phyloP scores from a whole-genome alignment of 1,139 yeast genomes.

The Magnusiomyces sp. region DNA sequence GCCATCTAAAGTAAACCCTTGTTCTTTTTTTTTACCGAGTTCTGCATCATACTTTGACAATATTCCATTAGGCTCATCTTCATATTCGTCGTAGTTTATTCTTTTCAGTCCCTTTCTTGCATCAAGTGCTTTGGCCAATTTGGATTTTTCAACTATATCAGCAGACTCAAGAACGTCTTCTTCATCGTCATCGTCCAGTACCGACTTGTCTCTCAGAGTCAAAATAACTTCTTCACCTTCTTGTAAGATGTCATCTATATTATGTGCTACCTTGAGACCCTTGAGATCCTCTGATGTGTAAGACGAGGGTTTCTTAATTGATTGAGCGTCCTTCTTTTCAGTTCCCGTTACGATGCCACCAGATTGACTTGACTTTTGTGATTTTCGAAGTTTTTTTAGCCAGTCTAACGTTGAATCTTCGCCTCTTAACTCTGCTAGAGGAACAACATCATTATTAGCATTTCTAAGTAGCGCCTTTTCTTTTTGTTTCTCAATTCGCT shows the following conservation, averaged over 20 bases:
- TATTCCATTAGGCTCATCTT: constrained; percentile 16
- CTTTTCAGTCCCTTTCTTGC: constrained; percentile 24
- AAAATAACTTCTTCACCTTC: constrained; percentile 46
- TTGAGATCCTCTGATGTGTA: constrained; percentile 27
- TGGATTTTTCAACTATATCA: constrained; percentile 33
- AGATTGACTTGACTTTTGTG: constrained; percentile 2
- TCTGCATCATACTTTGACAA: constrained; percentile 26
- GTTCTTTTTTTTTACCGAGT: constrained; percentile 15
- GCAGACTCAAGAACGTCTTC: constrained; percentile 41
- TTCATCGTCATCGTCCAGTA: constrained; percentile 44
- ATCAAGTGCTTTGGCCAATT: constrained; percentile 28
- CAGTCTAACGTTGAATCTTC: constrained; percentile 14
- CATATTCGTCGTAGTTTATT: constrained; percentile 25
- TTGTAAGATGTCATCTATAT: constrained; percentile 34
- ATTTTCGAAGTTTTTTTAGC: constrained; percentile 21
- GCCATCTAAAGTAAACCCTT: constrained; percentile 25
- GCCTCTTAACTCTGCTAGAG: constrained; percentile 24
- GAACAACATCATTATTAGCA: constrained; percentile 23
- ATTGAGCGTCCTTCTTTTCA: constrained; percentile 22
- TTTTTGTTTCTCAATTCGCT: constrained; percentile 17
- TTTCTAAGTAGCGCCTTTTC: constrained; percentile 21
- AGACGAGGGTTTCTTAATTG: constrained; percentile 13
- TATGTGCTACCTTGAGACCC: constrained; percentile 43
- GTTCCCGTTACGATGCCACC: constrained; percentile 5
- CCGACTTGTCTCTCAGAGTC: constrained; percentile 53